These are phyloP conservation scores for Petunia axillaris DNA, from an alignment of 257 asterid species.

Conservation along the genomic window DNA sequence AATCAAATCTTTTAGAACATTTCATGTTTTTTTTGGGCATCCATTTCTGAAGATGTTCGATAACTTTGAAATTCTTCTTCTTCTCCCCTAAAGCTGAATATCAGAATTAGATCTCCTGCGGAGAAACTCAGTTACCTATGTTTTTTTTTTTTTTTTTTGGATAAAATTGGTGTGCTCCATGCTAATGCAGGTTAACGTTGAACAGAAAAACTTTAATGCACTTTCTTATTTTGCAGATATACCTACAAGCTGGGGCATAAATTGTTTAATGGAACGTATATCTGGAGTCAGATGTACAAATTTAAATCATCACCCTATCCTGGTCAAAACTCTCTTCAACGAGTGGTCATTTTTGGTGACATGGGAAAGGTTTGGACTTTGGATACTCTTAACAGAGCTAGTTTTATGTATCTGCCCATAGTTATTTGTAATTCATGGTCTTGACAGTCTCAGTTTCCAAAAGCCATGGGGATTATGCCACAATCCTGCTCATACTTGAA, in stretches of 20 bases:
- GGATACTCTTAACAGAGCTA: background rate
- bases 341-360: slow-evolving; percentile 85
- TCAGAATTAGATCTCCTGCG: background rate
- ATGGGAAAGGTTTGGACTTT: slow-evolving; percentile 83
- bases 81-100: background rate
- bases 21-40: slow-evolving; percentile 5
- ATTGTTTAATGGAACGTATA: slow-evolving; percentile 55
- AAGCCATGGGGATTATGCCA: background rate
- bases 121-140: background rate
- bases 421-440: background rate
- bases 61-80: slow-evolving; percentile 7
- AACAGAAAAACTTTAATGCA: background rate
- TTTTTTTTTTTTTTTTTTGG: background rate
- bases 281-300: slow-evolving; percentile 67
- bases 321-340: slow-evolving; percentile 87
- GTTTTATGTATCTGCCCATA: background rate
- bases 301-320: slow-evolving; percentile 96
- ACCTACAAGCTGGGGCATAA: slow-evolving; percentile 89
- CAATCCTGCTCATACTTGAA: background rate
- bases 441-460: background rate
- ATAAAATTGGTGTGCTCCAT: background rate
- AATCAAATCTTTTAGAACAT: background rate
- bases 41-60: background rate
- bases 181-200: background rate
- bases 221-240: slow-evolving; percentile 56